These are phyloP conservation scores for Amauroascus verrucosus DNA, from an alignment of 2,329 filamentous ascomycete species.

Conservation along the genomic window DNA sequence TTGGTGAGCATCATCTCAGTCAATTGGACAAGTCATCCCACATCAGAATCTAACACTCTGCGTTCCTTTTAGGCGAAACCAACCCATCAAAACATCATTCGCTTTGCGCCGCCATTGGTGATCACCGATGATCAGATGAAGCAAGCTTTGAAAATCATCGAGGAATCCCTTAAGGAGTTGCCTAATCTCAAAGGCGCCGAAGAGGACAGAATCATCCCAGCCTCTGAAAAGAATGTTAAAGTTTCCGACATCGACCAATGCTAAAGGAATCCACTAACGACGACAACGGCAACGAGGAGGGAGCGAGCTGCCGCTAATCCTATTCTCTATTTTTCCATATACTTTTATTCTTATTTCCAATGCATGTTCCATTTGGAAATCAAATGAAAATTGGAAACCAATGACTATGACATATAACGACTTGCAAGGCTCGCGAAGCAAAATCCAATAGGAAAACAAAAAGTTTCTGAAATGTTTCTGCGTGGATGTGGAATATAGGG, in stretches of 20 bases:
- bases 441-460: background rate
- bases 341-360: too few relatives aligned
- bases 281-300: too few relatives aligned
- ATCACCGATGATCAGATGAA: slow-evolving; percentile 82
- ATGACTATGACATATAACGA: background rate
- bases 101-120: slow-evolving; percentile 89
- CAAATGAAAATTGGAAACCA: background rate
- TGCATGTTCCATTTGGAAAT: too few relatives aligned
- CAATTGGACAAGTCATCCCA: background rate
- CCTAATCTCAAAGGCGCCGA: slow-evolving; percentile 50
- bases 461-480: background rate
- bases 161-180: slow-evolving; percentile 70
- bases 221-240: slow-evolving; percentile 45
- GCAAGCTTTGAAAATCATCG: slow-evolving; percentile 67
- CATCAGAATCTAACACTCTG: background rate
- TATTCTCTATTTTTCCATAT: background rate
- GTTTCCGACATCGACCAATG: slow-evolving; percentile 1
- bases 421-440: too few relatives aligned
- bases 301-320: background rate
- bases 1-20: slow-evolving; percentile 52
- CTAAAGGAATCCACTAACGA: background rate
- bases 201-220: slow-evolving; percentile 48
- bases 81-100: slow-evolving; percentile 96
- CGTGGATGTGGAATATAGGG: background rate
- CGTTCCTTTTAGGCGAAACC: slow-evolving; percentile 75